Conservation (phyloP, 345 rosid genomes). For the Orychophragmus violaceus region DNA sequence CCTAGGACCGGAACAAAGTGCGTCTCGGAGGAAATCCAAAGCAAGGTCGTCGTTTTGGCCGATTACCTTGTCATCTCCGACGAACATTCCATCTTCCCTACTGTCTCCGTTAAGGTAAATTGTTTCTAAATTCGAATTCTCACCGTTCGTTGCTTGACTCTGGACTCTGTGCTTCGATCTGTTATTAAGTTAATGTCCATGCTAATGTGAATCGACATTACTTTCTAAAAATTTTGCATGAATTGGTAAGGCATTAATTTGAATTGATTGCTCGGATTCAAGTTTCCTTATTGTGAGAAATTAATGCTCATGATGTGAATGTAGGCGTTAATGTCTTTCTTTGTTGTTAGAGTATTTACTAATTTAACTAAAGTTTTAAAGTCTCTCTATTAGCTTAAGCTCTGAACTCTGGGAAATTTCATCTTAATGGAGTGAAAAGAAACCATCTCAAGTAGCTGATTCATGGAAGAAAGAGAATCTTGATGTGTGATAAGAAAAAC, state of each 20-base stretch:
- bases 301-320: not conserved
- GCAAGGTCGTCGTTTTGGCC: conserved; percentile 71
- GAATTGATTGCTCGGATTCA: not conserved
- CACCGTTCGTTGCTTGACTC: not conserved
- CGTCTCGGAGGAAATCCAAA: conserved; percentile 88
- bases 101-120: conserved; percentile 69
- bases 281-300: not conserved
- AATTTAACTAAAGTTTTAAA: too few species aligned
- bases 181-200: not conserved
- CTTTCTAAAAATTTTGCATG: not conserved
- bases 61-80: conserved; percentile 72
- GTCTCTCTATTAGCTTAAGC: too few species aligned
- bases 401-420: not conserved
- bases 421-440: not conserved
- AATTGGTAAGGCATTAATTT: not conserved
- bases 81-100: conserved; percentile 40
- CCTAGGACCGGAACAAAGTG: conserved; percentile 70
- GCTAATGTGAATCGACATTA: not conserved
- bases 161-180: not conserved
- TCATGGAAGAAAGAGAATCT: not conserved
- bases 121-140: not conserved
- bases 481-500: not conserved
- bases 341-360: too few species aligned
- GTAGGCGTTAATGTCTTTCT: not conserved
- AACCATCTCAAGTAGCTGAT: not conserved